Evolutionary conservation across 2,329 filamentous ascomycete species (phyloP).

Genomic region (Diaporthe velutina): DNA sequence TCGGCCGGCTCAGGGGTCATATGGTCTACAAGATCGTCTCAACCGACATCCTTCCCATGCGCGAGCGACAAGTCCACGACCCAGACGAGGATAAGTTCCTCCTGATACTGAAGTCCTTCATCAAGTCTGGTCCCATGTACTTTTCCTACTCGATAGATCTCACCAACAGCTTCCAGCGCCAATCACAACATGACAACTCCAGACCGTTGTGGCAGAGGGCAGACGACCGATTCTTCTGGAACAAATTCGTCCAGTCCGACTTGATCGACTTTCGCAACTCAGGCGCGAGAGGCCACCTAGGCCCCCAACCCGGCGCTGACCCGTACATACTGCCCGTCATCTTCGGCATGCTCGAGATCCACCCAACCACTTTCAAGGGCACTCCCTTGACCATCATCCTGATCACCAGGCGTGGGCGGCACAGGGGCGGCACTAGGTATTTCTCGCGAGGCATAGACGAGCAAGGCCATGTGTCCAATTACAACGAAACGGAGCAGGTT

Average conservation of each 20-base stretch:
- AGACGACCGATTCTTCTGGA: slow-evolving; percentile 99
- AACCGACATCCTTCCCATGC: slow-evolving; percentile 93
- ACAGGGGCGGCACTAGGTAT: slow-evolving; percentile 92
- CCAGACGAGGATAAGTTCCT: slow-evolving; percentile 95
- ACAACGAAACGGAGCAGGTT: slow-evolving; percentile 97
- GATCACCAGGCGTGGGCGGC: slow-evolving; percentile 89
- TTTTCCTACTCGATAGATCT: slow-evolving; percentile 98
- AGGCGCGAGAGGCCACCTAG: slow-evolving; percentile 73
- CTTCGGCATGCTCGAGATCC: slow-evolving; percentile 95
- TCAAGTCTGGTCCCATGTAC: slow-evolving; percentile 92
- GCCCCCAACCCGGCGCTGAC: slow-evolving; percentile 82
- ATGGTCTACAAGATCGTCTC: slow-evolving; percentile 94
- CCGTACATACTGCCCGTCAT: slow-evolving; percentile 96
- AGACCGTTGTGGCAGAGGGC: slow-evolving; percentile 89
- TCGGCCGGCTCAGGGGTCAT: slow-evolving; percentile 93
- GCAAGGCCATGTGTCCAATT: slow-evolving; percentile 95
- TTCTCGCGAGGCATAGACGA: slow-evolving; percentile 96
- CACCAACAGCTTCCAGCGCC: slow-evolving; percentile 96
- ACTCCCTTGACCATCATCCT: slow-evolving; percentile 87
- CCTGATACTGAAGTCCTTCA: slow-evolving; percentile 81
- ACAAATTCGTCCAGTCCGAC: slow-evolving; percentile 90
- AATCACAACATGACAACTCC: slow-evolving; percentile 79
- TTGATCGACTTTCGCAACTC: slow-evolving; percentile 86
- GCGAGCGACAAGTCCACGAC: slow-evolving; percentile 91
- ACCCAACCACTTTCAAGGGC: slow-evolving; percentile 85